A percentile compares a stretch with the other conserved stretches of the same genome.
Conservation (phyloP, 2,329 filamentous ascomycete species). For the Bipolaris gigantea region DNA sequence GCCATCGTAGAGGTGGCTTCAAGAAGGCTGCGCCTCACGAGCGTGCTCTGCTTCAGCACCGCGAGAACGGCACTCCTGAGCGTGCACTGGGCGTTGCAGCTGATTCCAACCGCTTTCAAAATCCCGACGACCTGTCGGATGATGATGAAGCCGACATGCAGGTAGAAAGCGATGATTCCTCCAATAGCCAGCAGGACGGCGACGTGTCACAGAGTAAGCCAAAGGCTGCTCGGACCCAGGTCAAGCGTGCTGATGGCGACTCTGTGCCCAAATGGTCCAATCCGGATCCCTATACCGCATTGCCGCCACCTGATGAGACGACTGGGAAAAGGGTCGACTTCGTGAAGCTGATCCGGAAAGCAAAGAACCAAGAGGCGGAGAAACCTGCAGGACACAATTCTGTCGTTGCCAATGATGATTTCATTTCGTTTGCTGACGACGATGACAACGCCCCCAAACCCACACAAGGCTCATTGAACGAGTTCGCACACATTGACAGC, state of each 20-base stretch:
- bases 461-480: conserved; percentile 32
- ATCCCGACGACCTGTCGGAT: conserved; percentile 46
- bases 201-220: conserved; percentile 20
- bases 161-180: conserved; percentile 28
- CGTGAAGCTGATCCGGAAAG: conserved; percentile 88
- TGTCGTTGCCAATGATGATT: conserved; percentile 66
- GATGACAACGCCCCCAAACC: conserved; percentile 12
- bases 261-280: conserved; percentile 84
- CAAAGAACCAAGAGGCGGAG: conserved; percentile 63
- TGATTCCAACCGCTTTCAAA: conserved; percentile 46
- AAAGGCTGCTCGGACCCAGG: conserved; percentile 29
- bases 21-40: conserved; percentile 45
- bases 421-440: conserved; percentile 75
- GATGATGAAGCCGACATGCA: conserved; percentile 43
- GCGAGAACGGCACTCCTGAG: conserved; percentile 49
- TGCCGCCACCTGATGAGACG: conserved; percentile 75
- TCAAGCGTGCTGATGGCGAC: conserved; percentile 33
- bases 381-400: conserved; percentile 58
- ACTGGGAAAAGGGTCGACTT: conserved; percentile 80
- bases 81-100: conserved; percentile 50
- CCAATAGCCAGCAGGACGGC: conserved; percentile 17
- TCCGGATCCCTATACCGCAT: conserved; percentile 86
- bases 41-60: conserved; percentile 49
- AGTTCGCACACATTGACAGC: conserved; percentile 15
- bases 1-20: conserved; percentile 20